Conservation (phyloP, 129 eudicot species). For the Apium graveolens region DNA sequence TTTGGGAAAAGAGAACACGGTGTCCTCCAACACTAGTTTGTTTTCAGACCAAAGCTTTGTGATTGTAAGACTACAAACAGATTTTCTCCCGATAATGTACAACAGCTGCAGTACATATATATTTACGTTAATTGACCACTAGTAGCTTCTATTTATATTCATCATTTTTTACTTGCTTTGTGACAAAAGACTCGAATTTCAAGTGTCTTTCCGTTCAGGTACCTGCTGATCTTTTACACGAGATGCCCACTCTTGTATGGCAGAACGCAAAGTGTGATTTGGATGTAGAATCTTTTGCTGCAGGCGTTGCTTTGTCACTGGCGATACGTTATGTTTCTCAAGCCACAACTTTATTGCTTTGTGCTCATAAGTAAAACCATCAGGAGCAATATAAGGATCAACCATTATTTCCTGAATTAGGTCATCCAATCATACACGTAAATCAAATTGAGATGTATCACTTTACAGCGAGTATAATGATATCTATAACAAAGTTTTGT, state of each 20-base stretch:
- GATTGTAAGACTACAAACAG: background rate
- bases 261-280: constrained; percentile 59
- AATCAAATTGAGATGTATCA: background rate
- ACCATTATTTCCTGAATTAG: constrained; percentile 69
- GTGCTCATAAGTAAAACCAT: constrained; percentile 87
- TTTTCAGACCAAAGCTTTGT: background rate
- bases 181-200: background rate
- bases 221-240: constrained; percentile 14
- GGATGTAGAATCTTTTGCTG: constrained; percentile 54
- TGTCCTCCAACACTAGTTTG: background rate
- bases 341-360: constrained; percentile 77
- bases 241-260: constrained; percentile 79
- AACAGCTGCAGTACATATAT: background rate
- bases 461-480: background rate
- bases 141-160: background rate
- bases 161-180: background rate
- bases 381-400: constrained; percentile 81
- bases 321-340: constrained; percentile 55
- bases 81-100: background rate
- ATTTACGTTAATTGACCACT: background rate
- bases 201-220: constrained; percentile 8
- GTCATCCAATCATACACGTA: background rate
- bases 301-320: constrained; percentile 57
- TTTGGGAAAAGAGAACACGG: too few relatives aligned
- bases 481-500: background rate